Base-by-base conservation (phyloP, 164 flowering plant genomes). In the Sextonia rubra region DNA sequence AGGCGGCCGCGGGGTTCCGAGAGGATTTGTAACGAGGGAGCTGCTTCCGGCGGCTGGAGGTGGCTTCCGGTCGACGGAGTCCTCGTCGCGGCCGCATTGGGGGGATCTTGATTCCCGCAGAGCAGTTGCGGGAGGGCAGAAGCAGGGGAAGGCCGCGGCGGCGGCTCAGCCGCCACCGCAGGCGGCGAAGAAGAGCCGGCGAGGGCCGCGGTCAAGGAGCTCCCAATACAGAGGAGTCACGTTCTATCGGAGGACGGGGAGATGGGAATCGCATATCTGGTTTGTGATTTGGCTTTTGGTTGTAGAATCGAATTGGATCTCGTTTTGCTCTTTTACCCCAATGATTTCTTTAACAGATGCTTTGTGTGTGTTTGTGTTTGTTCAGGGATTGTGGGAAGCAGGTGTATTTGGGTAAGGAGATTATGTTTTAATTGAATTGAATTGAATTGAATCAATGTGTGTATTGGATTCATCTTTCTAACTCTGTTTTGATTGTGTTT, bases 211-310 rank as follows among this genome's bases (percentile, higher is more conserved):
- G 86, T 94, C 98, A 1, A 77, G 97, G 69, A 94, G 97, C 80
- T 92, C 97, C 4, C 94, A 94, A 83, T 94, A 91, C 73, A 75
- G 97, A 27, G 98, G 98, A 15, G 98, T 94, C 47, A 92, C 98
- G n/a, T 94, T 94, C 76, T 94, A 94, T 74, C 78, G 98, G 70
- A 76, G 98, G 79, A 92, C 98, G 17, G 94, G 98, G n/a, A 76
- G 98, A 74, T 93, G 98, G 97, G 98, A 93, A 73, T 93, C 98
- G 2, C 98, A 93, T 75, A 93, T 93, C 47, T 93, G 98, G 98
- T 74, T 56, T 18, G 69, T 8, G 4, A 22, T 32, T 14, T 27
- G 58, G 49, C 14, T 37, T 12, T 62, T 3, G 67, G 18, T 26
- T 56, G 2, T 52, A 2, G 58, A 20, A 44, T 55, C 52, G 37